Conservation (phyloP, 2,329 filamentous ascomycete genomes). For the Zasmidium angulare region DNA sequence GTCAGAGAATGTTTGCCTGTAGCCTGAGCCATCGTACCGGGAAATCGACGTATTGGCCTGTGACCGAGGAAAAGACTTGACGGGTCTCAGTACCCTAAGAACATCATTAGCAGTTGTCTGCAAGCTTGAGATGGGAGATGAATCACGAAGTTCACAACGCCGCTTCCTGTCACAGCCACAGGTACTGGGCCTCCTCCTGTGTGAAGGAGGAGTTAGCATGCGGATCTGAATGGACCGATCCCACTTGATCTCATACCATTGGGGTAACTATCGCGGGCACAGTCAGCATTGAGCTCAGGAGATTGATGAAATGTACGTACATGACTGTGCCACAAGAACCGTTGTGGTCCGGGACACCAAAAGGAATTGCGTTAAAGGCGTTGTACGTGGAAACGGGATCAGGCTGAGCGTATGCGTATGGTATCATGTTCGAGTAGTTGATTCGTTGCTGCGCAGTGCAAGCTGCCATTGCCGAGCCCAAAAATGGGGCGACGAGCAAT, state of each 20-base stretch:
- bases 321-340: constrained; percentile 12
- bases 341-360: constrained; percentile 9
- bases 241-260: too few species aligned
- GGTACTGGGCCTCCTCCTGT: constrained; percentile 9
- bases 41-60: constrained; percentile 15
- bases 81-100: constrained; percentile 1
- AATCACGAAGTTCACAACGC: constrained; percentile 6
- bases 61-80: constrained; percentile 18
- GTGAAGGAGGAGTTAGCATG: background rate
- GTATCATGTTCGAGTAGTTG: background rate
- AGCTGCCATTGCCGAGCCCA: background rate
- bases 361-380: constrained; percentile 9
- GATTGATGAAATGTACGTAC: too few species aligned
- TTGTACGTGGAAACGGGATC: constrained; percentile 1
- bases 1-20: too few species aligned
- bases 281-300: too few species aligned
- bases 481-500: background rate
- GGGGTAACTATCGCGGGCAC: too few species aligned
- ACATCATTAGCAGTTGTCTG: background rate
- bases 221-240: too few species aligned
- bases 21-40: too few species aligned
- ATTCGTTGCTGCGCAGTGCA: constrained; percentile 1
- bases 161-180: constrained; percentile 8
- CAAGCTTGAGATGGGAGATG: background rate
- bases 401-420: constrained; percentile 11